Conservation (phyloP, 495 filamentous ascomycete species). For the Podospora pseudocomata region DNA sequence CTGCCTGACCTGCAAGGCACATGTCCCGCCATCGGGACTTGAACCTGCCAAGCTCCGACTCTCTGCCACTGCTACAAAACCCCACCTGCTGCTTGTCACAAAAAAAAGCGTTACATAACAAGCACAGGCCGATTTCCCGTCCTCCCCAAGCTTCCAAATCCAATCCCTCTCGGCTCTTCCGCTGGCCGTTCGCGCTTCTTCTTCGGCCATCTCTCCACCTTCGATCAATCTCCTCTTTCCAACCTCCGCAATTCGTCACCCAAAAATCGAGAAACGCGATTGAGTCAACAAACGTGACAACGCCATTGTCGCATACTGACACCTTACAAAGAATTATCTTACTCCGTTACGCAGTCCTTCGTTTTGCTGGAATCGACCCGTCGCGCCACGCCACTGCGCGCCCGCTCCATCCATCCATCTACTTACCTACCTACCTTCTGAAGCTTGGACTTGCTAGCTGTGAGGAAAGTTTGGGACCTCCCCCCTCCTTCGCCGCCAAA, state of each 20-base stretch:
- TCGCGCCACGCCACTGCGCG: not conserved
- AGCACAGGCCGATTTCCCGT: conserved; percentile 2
- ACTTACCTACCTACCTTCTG: not conserved
- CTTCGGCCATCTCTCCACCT: conserved; percentile 15
- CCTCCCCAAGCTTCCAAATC: not conserved
- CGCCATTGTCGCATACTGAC: not conserved
- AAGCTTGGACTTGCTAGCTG: conserved; percentile 19
- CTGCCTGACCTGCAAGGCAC: conserved; percentile 24
- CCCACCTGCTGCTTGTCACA: not conserved
- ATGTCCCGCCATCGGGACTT: not conserved
- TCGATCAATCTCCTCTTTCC: conserved; percentile 29
- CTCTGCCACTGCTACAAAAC: not conserved
- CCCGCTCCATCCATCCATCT: too few relatives aligned
- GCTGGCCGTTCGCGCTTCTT: not conserved
- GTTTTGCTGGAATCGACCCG: not conserved
- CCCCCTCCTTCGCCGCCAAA: not conserved
- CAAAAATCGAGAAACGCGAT: not conserved
- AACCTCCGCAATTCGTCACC: conserved; percentile 33
- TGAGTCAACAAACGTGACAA: too few relatives aligned
- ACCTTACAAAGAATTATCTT: not conserved
- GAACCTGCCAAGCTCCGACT: conserved; percentile 10
- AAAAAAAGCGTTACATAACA: not conserved
- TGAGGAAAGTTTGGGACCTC: conserved; percentile 3
- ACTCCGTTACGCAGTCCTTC: too few relatives aligned
- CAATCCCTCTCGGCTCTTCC: not conserved